Percentiles rank a stretch among this genome's conserved stretches.
Evolutionary conservation across 78 protist species (phyloP).

Genomic region (Planoprotostelium fungivorum): DNA sequence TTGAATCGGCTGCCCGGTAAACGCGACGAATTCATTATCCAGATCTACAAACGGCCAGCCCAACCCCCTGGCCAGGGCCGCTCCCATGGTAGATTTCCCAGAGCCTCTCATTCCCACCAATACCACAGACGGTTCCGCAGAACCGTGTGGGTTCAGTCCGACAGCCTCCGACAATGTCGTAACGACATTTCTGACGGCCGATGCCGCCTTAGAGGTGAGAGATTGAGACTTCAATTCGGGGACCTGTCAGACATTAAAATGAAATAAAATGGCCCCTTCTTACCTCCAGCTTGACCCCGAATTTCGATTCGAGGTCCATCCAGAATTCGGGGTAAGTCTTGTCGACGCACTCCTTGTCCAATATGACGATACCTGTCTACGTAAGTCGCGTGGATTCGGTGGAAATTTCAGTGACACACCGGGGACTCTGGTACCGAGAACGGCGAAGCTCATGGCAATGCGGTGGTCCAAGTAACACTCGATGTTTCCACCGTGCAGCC

Average conservation of each 20-base stretch:
- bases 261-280: neutral
- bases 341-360: conserved; percentile 70
- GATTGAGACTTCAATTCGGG: neutral
- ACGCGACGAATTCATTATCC: neutral
- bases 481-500: no score
- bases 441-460: conserved; percentile 79
- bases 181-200: neutral
- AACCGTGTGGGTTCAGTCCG: neutral
- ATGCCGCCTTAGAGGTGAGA: neutral
- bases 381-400: neutral
- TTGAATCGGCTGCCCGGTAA: neutral
- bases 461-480: conserved; percentile 85
- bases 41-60: neutral
- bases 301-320: conserved; percentile 33
- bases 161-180: neutral
- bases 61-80: conserved; percentile 17
- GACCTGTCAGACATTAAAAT: neutral
- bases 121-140: neutral
- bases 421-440: conserved; percentile 30
- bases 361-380: conserved; percentile 32
- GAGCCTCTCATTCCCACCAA: conserved; percentile 63
- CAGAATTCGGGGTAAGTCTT: conserved; percentile 81
- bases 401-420: neutral
- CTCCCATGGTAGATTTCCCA: conserved; percentile 64
- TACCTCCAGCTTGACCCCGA: conserved; percentile 4